These are phyloP conservation scores for Penicillium expansum DNA, from an alignment of 2,329 filamentous ascomycete species.

Conservation along the genomic window DNA sequence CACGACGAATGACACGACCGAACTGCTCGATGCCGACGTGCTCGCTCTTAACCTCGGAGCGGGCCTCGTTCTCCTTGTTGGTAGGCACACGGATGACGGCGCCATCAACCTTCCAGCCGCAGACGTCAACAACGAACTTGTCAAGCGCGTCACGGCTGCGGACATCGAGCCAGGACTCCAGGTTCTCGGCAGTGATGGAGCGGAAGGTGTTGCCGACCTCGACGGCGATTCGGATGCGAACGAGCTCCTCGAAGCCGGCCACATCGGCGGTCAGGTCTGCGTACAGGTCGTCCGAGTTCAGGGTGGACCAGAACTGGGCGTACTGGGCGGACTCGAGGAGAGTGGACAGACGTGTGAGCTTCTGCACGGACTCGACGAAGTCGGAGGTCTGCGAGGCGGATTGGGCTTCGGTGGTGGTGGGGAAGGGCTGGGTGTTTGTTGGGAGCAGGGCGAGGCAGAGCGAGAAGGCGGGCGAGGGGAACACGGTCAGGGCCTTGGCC, in stretches of 20 bases:
- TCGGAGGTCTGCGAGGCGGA: conserved; percentile 42
- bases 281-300: conserved; percentile 92
- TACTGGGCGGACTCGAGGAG: conserved; percentile 91
- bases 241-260: conserved; percentile 87
- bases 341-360: conserved; percentile 78
- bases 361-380: conserved; percentile 83
- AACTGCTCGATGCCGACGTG: conserved; percentile 65
- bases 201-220: conserved; percentile 80
- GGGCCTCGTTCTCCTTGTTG: conserved; percentile 97
- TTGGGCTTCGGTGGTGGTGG: conserved; percentile 49
- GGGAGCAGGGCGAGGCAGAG: conserved; percentile 92
- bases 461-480: conserved; percentile 92
- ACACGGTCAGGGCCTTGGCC: conserved; percentile 95
- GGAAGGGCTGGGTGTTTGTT: conserved; percentile 68
- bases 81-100: conserved; percentile 71
- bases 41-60: conserved; percentile 92
- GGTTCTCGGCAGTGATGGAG: conserved; percentile 64
- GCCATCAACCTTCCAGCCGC: conserved; percentile 75
- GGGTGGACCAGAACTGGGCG: conserved; percentile 84
- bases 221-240: conserved; percentile 84
- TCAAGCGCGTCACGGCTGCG: conserved; percentile 61
- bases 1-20: conserved; percentile 69
- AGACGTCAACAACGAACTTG: conserved; percentile 81
- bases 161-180: conserved; percentile 75
- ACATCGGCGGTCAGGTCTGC: conserved; percentile 94